Evolutionary conservation across 805 yeast genomes (phyloP).

Genomic region (Suhomyces sp.): DNA sequence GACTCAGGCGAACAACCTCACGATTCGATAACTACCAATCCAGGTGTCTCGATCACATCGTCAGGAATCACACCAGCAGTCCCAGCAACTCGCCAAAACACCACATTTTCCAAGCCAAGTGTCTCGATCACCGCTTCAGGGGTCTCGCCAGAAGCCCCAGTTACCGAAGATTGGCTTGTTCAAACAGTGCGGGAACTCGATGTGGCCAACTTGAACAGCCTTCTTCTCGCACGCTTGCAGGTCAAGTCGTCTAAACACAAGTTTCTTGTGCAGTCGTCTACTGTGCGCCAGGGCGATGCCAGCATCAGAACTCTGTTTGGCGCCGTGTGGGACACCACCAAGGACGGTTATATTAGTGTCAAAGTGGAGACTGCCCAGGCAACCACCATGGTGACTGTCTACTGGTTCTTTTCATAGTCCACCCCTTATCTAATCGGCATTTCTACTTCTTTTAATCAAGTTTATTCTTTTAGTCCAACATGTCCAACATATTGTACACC

Average conservation of each 20-base stretch:
- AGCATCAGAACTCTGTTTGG: constrained; percentile 41
- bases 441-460: not conserved
- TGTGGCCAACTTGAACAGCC: not conserved
- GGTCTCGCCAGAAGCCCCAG: constrained; percentile 17
- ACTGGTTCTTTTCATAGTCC: not conserved
- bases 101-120: not conserved
- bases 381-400: constrained; percentile 3
- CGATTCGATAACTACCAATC: not conserved
- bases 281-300: constrained; percentile 23
- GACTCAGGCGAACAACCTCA: not conserved
- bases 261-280: constrained; percentile 48
- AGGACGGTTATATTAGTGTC: constrained; percentile 51
- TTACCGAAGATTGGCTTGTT: constrained; percentile 14
- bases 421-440: not conserved
- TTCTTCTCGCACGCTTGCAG: constrained; percentile 29
- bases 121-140: constrained; percentile 1
- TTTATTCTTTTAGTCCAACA: not conserved
- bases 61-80: constrained; percentile 13
- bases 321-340: constrained; percentile 53
- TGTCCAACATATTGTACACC: constrained; percentile 13
- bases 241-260: constrained; percentile 53
- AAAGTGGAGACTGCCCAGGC: constrained; percentile 14
- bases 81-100: constrained; percentile 14
- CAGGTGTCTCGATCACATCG: not conserved
- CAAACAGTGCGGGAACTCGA: constrained; percentile 8